Conservation (phyloP, 176 grass and related monocot species). For the Bolboschoenus planiculmis region DNA sequence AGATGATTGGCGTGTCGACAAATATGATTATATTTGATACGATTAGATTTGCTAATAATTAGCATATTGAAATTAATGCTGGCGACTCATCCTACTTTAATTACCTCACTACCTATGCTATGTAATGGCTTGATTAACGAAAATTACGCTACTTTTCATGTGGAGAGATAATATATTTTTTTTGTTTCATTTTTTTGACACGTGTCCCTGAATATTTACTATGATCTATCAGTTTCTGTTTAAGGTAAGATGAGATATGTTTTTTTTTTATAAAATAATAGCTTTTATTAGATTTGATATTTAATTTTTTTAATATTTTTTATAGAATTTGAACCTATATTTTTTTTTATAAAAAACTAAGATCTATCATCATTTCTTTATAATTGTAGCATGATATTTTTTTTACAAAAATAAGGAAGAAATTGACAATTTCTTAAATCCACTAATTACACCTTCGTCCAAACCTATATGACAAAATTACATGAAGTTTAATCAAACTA, state of each 20-base stretch:
- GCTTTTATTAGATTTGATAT: no score
- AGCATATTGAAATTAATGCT: not conserved
- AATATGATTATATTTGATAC: not conserved
- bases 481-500: not conserved
- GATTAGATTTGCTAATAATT: slow-evolving; percentile 16
- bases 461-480: not conserved
- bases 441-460: not conserved
- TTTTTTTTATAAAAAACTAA: no score
- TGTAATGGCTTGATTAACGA: not conserved
- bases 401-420: not conserved
- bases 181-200: not conserved
- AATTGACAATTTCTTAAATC: not conserved
- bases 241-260: not conserved
- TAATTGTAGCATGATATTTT: no score
- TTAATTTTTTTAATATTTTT: no score
- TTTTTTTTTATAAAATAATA: no score
- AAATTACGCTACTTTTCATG: not conserved
- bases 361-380: no score
- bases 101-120: no score
- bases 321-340: no score
- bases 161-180: not conserved
- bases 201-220: not conserved
- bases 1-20: not conserved
- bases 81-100: no score
- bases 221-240: not conserved